These are phyloP conservation scores for Rhizophagus prolifer DNA, from an alignment of 192 early-diverging fungal species.

Conservation along the genomic window DNA sequence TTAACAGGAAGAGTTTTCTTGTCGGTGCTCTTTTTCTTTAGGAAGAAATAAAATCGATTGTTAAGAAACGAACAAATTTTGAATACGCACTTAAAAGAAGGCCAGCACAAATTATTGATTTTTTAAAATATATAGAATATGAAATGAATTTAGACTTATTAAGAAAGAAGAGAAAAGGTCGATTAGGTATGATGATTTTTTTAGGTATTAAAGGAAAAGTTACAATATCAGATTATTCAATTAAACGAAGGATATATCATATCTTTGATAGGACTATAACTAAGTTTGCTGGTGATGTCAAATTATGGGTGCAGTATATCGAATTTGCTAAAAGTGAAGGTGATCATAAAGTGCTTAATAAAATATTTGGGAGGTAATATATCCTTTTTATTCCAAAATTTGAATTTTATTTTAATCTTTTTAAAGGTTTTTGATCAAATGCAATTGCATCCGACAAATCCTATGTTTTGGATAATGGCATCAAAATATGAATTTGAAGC, in stretches of 20 bases:
- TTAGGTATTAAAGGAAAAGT: slow-evolving; percentile 35
- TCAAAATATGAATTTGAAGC: slow-evolving; percentile 86
- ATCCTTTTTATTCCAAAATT: too few relatives aligned
- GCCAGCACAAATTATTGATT: slow-evolving; percentile 72
- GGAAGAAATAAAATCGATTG: slow-evolving; percentile 81
- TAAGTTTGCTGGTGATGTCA: slow-evolving; percentile 76
- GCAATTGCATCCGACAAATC: slow-evolving; percentile 79
- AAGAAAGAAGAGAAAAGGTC: slow-evolving; percentile 72
- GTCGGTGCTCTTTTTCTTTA: slow-evolving; percentile 24
- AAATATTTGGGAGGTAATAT: slow-evolving; percentile 69
- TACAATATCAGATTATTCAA: slow-evolving; percentile 77
- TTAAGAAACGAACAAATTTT: slow-evolving; percentile 85
- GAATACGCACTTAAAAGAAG: slow-evolving; percentile 86
- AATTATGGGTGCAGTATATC: slow-evolving; percentile 92
- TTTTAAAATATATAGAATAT: slow-evolving; percentile 88
- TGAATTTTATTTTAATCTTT: background rate
- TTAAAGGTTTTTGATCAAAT: background rate
- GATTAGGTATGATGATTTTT: slow-evolving; percentile 49
- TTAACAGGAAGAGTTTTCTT: background rate
- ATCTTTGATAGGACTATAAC: slow-evolving; percentile 78
- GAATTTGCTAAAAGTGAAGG: slow-evolving; percentile 68
- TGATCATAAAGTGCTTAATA: slow-evolving; percentile 60
- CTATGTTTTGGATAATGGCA: slow-evolving; percentile 87
- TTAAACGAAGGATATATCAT: slow-evolving; percentile 69
- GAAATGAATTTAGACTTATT: slow-evolving; percentile 89